These are phyloP conservation scores for Fusarium sp. DNA, from an alignment of 2,329 filamentous ascomycete genomes.

Conservation along the genomic window DNA sequence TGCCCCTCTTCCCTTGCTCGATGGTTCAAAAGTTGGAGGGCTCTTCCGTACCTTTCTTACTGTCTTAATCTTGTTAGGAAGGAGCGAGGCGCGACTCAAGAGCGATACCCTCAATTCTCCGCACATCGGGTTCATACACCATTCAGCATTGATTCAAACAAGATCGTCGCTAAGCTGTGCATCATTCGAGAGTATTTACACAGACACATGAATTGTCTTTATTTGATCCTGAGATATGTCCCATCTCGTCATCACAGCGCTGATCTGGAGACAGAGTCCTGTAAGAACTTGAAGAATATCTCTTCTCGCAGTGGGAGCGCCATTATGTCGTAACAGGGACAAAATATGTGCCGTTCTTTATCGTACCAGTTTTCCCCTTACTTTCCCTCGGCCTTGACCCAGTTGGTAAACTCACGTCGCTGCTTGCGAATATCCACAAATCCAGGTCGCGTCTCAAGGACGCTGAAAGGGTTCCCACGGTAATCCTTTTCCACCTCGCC, in stretches of 20 bases:
- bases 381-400: slow-evolving; percentile 66
- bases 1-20: background rate
- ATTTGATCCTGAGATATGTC: background rate
- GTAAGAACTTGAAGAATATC: background rate
- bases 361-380: slow-evolving; percentile 34
- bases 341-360: slow-evolving; percentile 5
- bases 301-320: background rate
- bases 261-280: background rate
- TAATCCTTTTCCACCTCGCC: slow-evolving; percentile 79
- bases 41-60: background rate
- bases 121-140: background rate
- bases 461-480: slow-evolving; percentile 83
- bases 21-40: background rate
- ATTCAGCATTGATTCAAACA: too few species aligned
- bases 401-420: slow-evolving; percentile 83
- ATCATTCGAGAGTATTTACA: background rate
- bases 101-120: background rate
- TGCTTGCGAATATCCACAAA: slow-evolving; percentile 92
- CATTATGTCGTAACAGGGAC: background rate
- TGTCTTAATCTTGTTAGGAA: background rate
- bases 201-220: background rate
- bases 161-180: background rate
- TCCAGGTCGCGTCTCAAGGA: slow-evolving; percentile 83
- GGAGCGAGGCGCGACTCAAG: background rate
- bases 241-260: background rate